A percentile compares a stretch with the other conserved stretches of the same genome.
phyloP scores from a whole-genome alignment of 257 asterid genomes.

The Penstemon barbatus region DNA sequence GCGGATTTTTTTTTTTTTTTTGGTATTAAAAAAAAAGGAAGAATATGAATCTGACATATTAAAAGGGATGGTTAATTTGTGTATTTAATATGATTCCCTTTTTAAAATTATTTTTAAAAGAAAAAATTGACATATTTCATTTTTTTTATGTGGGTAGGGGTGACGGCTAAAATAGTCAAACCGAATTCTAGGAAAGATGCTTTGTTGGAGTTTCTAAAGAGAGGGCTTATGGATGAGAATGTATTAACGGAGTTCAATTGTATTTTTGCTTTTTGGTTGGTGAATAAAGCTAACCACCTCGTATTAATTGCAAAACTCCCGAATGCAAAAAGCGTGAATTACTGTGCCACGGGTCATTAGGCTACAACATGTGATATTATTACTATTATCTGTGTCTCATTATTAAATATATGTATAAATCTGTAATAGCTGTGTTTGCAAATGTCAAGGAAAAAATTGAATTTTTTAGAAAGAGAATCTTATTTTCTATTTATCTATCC shows the following conservation, averaged over 20 bases:
- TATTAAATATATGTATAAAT: constrained; percentile 24
- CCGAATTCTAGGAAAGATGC: constrained; percentile 33
- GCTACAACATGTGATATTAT: constrained; percentile 40
- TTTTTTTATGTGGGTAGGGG: constrained; percentile 35
- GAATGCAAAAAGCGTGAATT: constrained; percentile 30
- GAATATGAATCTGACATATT: too few species aligned
- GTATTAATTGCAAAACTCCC: background rate
- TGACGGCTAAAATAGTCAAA: constrained; percentile 49
- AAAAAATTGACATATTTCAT: too few species aligned
- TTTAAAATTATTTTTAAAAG: too few species aligned
- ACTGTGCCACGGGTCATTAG: constrained; percentile 40
- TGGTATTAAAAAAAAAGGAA: too few species aligned
- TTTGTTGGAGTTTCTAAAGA: constrained; percentile 37
- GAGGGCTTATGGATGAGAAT: constrained; percentile 6
- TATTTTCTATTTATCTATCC: constrained; percentile 22
- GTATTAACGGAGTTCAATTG: constrained; percentile 61
- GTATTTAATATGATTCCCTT: too few species aligned
- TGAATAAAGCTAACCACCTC: constrained; percentile 39
- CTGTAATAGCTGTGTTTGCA: background rate
- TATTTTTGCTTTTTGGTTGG: constrained; percentile 58
- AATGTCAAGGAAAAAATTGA: constrained; percentile 29
- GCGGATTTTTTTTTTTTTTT: too few species aligned
- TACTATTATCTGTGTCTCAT: constrained; percentile 8
- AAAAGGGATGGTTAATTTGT: too few species aligned
- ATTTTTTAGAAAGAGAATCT: constrained; percentile 31